Conservation (phyloP, 805 yeast genomes). For the Candida hungchunana region DNA sequence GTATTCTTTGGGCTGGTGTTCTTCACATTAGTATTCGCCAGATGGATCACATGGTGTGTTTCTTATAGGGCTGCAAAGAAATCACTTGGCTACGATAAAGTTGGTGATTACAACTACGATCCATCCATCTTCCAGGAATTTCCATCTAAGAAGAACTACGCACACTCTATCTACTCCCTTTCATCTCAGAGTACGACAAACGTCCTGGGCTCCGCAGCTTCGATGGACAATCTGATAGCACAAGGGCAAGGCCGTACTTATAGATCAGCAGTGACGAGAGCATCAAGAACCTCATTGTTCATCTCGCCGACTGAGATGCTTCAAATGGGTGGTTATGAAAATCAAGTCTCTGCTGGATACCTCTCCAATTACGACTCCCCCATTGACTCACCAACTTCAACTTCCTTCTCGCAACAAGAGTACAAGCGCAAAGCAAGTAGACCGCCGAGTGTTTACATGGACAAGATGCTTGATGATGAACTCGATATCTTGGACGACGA, state of each 20-base stretch:
- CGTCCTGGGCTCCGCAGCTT: constrained; percentile 18
- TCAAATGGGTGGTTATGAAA: constrained; percentile 16
- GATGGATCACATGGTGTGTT: constrained; percentile 23
- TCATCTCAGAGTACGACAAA: constrained; percentile 30
- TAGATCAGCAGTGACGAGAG: constrained; percentile 22
- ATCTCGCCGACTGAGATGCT: constrained; percentile 48
- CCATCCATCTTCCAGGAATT: constrained; percentile 19
- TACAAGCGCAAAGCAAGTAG: constrained; percentile 25
- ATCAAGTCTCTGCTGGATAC: constrained; percentile 7
- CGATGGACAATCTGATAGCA: constrained; percentile 16
- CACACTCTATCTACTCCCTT: constrained; percentile 28
- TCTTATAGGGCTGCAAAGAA: constrained; percentile 28
- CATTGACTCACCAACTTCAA: constrained; percentile 21
- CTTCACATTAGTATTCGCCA: constrained; percentile 22
- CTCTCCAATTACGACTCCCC: constrained; percentile 18
- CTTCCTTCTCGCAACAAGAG: constrained; percentile 1
- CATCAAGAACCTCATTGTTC: constrained; percentile 42
- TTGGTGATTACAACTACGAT: constrained; percentile 20
- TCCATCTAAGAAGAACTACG: constrained; percentile 16
- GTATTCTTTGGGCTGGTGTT: constrained; percentile 50
- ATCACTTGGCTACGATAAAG: constrained; percentile 1
- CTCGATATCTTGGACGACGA: constrained; percentile 9
- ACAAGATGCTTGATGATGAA: constrained; percentile 37
- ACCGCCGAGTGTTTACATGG: constrained; percentile 49
- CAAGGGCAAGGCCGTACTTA: constrained; percentile 23